Evolutionary conservation across 2,329 filamentous ascomycete genomes (phyloP).

Genomic region (Pseudocercospora fuligena): DNA sequence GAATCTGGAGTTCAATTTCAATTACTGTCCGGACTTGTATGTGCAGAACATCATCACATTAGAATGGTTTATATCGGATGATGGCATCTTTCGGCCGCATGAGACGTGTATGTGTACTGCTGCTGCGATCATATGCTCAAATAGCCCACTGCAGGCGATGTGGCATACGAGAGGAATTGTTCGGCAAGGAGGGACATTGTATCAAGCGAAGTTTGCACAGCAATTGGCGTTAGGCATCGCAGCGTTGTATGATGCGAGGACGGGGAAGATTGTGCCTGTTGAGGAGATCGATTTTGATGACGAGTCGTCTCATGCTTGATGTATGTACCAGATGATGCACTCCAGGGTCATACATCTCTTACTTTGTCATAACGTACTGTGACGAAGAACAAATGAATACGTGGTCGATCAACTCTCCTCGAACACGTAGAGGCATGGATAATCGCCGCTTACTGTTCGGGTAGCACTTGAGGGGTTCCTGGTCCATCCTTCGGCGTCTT

Average conservation of each 20-base stretch:
- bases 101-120: slow-evolving; percentile 24
- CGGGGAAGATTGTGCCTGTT: slow-evolving; percentile 10
- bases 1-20: slow-evolving; percentile 23
- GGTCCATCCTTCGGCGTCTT: neutral
- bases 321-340: too few species aligned
- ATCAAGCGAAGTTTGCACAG: slow-evolving; percentile 19
- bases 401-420: too few species aligned
- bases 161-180: slow-evolving; percentile 27
- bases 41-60: slow-evolving; percentile 14
- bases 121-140: slow-evolving; percentile 21
- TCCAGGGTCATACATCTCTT: too few species aligned
- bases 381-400: too few species aligned
- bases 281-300: slow-evolving; percentile 24
- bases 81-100: slow-evolving; percentile 10
- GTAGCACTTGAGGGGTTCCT: neutral
- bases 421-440: too few species aligned
- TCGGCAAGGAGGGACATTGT: slow-evolving; percentile 22
- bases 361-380: too few species aligned
- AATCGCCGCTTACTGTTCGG: too few species aligned
- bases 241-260: slow-evolving; percentile 15
- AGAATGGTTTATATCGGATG: slow-evolving; percentile 14
- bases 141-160: slow-evolving; percentile 16
- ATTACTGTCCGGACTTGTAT: slow-evolving; percentile 21
- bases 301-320: slow-evolving; percentile 12
- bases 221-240: slow-evolving; percentile 22